A percentile compares a stretch with the other conserved stretches of the same genome.
Evolutionary conservation across 2,329 filamentous ascomycete species (phyloP).

Genomic region (Chalara sp.): DNA sequence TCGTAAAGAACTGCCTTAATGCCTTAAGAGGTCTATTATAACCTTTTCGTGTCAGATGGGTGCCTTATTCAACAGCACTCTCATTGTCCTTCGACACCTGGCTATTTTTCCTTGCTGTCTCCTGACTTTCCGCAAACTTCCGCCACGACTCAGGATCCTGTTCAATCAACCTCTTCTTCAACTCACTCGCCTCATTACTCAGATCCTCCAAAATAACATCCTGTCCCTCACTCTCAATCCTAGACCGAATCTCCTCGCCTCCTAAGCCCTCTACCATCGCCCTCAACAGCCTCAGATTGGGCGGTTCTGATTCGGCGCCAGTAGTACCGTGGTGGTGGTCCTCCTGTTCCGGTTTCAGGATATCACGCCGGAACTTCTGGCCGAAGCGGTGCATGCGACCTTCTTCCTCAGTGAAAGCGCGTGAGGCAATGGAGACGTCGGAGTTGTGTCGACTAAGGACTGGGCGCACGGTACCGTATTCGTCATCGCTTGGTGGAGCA

Average conservation of each 20-base stretch:
- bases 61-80: no score
- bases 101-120: slow-evolving; percentile 26
- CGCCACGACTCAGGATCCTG: slow-evolving; percentile 62
- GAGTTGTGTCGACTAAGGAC: slow-evolving; percentile 51
- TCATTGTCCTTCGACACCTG: not conserved
- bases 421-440: slow-evolving; percentile 61
- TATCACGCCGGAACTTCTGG: slow-evolving; percentile 57
- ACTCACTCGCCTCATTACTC: slow-evolving; percentile 33
- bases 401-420: slow-evolving; percentile 61
- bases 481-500: slow-evolving; percentile 31
- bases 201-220: slow-evolving; percentile 57
- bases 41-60: no score
- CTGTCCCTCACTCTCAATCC: slow-evolving; percentile 41
- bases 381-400: slow-evolving; percentile 63
- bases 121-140: slow-evolving; percentile 53
- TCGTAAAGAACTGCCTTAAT: no score
- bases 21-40: no score
- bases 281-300: slow-evolving; percentile 40
- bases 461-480: slow-evolving; percentile 31
- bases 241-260: slow-evolving; percentile 48
- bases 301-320: slow-evolving; percentile 25
- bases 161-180: slow-evolving; percentile 44
- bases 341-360: slow-evolving; percentile 38
- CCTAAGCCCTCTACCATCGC: slow-evolving; percentile 57
- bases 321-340: slow-evolving; percentile 30